Base-by-base conservation (phyloP, 768 basidiomycete species). In the Lactarius pseudohatsudake region DNA sequence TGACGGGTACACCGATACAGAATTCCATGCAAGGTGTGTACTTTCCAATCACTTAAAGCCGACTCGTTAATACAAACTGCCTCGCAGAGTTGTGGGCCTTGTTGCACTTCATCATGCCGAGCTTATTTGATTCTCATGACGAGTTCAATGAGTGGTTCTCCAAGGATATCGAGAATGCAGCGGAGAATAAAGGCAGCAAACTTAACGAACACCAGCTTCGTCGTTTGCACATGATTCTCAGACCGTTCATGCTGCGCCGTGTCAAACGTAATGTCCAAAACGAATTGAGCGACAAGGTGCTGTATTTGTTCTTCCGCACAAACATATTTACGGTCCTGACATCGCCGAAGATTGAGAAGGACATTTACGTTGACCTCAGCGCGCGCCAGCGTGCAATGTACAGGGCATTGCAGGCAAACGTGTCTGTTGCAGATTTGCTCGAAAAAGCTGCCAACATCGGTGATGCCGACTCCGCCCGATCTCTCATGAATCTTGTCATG, bases 131-230 rank as follows among this genome's bases (percentile, higher is more conserved):
- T 76, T 98, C 96, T 16, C 96, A 98, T 73, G 96, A 98, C 74
- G 97, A 99, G 78, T 99, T 99, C 81, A 94, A 91, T 75, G 96
- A 98, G 76, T 99, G 97, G 97, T 99, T 99, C 76, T 97, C 96
- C 13, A 97, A 98, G 77, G 97, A 98, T 73, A 98, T 98, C 62
- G 97, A 99, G 80, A 96, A 92, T 74, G 94, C 93, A 20, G 86
- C 86, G 4, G 95, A 94, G 76, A 95, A 94, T 75, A 92, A 93
- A 72, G 92, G 91, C 6, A 88, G 90, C 76, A 92, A 89, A 74
- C 81, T 98, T 70, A 97, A 96, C 74, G 96, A 97, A 74, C 89
- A 97, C 75, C 97, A 99, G 75, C 80, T 99, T 54, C 86, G 94
- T 58, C 88, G 97, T 47, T 78, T 99, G 67, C 97, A 99, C 74